phyloP scores from a whole-genome alignment of 139 green algal genomes.

The Chlamydomonas urium region DNA sequence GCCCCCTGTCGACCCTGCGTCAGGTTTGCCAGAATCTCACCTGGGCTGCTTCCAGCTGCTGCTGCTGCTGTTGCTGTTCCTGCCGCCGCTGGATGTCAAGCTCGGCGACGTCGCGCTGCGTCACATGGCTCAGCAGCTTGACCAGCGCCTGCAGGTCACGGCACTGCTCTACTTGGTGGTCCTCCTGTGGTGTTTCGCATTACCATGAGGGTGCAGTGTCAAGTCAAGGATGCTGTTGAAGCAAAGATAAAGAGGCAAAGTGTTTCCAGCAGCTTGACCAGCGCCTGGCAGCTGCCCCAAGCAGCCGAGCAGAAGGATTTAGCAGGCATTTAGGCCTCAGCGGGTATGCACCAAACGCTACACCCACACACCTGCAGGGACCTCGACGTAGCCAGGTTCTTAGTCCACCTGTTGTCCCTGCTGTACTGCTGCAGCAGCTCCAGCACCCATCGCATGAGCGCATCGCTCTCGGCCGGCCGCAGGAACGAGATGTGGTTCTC shows the following conservation, averaged over 20 bases:
- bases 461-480: slow-evolving; percentile 20
- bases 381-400: background rate
- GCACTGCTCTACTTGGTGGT: slow-evolving; percentile 3
- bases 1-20: no score
- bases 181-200: background rate
- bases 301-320: no score
- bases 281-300: no score
- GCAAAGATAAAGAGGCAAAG: no score
- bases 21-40: no score
- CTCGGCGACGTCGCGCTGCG: slow-evolving; percentile 4
- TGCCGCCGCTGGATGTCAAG: background rate
- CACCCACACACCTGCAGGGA: slow-evolving; percentile 4
- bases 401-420: background rate
- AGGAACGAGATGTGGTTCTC: slow-evolving; percentile 56
- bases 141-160: slow-evolving; percentile 59
- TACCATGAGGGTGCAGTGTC: no score
- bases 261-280: no score
- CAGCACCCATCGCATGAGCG: slow-evolving; percentile 22
- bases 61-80: background rate
- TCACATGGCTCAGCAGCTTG: slow-evolving; percentile 70
- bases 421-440: slow-evolving; percentile 14
- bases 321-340: no score
- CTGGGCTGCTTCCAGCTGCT: background rate
- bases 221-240: no score
- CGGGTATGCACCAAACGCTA: no score